phyloP scores from a whole-genome alignment of 2,329 filamentous ascomycete genomes.

The Colletotrichum spaethianum region DNA sequence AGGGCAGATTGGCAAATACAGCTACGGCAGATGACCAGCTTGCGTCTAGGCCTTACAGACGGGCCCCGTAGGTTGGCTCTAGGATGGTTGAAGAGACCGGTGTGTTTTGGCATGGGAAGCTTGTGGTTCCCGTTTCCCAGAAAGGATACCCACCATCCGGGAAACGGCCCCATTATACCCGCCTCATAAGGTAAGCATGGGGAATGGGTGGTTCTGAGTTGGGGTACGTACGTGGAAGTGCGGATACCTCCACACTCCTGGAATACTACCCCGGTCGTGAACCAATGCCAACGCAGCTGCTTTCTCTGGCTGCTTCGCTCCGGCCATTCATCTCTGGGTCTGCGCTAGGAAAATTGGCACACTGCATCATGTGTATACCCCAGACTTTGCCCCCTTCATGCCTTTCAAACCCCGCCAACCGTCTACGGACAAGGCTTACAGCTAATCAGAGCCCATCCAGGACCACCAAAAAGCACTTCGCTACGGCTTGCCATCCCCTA shows the following conservation, averaged over 20 bases:
- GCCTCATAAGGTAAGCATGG: neutral
- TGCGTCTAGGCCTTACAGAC: slow-evolving; percentile 7
- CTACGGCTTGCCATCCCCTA: neutral
- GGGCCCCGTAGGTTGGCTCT: neutral
- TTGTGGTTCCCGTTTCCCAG: slow-evolving; percentile 22
- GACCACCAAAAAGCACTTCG: slow-evolving; percentile 8
- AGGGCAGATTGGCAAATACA: neutral
- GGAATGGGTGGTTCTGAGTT: slow-evolving; percentile 3
- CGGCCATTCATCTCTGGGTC: neutral
- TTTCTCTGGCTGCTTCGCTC: neutral
- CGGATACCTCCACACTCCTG: slow-evolving; percentile 2
- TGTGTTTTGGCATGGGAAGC: slow-evolving; percentile 30
- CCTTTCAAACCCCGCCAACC: neutral
- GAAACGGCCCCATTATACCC: slow-evolving; percentile 9
- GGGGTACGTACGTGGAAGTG: neutral
- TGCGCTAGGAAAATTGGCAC: slow-evolving; percentile 14
- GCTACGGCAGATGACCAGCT: neutral
- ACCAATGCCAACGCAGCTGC: slow-evolving; percentile 1
- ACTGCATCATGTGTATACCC: neutral
- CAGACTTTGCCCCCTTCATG: slow-evolving; percentile 10
- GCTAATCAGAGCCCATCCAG: slow-evolving; percentile 14
- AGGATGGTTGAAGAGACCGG: slow-evolving; percentile 7
- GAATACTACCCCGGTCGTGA: neutral
- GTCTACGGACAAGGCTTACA: neutral
- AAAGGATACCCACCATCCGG: slow-evolving; percentile 25